Percentiles rank a stretch among this genome's conserved stretches.
These are phyloP conservation scores for Chrysoporthe austroafricana DNA, from an alignment of 2,329 filamentous ascomycete genomes.

Conservation along the genomic window DNA sequence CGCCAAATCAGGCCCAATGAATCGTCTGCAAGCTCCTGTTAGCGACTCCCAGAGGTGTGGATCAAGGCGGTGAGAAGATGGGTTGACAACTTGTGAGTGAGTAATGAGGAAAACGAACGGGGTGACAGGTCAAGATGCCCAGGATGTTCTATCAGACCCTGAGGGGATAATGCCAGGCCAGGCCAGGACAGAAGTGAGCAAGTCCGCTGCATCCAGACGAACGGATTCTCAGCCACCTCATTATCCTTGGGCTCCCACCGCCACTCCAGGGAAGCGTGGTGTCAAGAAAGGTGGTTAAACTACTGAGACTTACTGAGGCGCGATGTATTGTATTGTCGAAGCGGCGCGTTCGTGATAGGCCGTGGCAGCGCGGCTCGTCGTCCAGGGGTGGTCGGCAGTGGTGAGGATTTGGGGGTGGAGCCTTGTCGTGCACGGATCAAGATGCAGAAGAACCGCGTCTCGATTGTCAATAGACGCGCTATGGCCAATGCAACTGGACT, in stretches of 20 bases:
- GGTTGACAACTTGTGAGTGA: neutral
- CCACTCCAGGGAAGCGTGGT: neutral
- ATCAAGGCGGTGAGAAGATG: conserved; percentile 17
- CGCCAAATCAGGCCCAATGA: conserved; percentile 16
- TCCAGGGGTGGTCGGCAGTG: conserved; percentile 8
- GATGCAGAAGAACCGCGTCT: conserved; percentile 28
- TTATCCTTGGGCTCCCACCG: neutral
- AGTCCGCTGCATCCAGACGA: neutral
- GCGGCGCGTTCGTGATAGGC: conserved; percentile 8
- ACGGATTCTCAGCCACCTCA: neutral
- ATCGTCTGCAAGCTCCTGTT: conserved; percentile 21
- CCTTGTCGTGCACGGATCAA: conserved; percentile 29
- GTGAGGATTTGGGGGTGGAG: conserved; percentile 26
- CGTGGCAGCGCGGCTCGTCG: conserved; percentile 1
- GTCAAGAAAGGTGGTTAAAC: neutral
- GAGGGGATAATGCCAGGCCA: neutral
- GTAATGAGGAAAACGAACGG: neutral
- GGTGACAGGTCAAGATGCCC: conserved; percentile 21
- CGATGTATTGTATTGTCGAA: neutral
- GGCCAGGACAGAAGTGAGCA: neutral
- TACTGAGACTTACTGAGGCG: neutral
- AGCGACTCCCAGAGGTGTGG: conserved; percentile 12
- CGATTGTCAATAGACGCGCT: conserved; percentile 27
- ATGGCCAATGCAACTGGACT: conserved; percentile 21
- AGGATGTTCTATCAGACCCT: neutral